phyloP scores from a whole-genome alignment of 306 rosid genomes.

The Sphenostylis stenocarpa region DNA sequence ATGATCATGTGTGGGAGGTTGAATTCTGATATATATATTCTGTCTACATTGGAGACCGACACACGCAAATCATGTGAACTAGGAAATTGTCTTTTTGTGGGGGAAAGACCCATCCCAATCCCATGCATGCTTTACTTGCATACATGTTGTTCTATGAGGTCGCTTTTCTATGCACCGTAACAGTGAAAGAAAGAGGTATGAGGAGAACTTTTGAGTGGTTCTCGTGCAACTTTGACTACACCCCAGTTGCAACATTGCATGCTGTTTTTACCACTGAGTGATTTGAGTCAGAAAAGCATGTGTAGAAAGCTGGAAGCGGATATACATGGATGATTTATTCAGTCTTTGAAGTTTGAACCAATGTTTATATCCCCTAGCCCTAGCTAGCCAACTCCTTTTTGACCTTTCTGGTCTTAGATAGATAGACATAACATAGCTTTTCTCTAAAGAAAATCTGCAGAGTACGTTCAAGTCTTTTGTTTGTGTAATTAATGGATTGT shows the following conservation, averaged over 20 bases:
- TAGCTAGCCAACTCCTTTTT: background rate
- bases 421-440: background rate
- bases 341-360: slow-evolving; percentile 15
- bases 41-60: slow-evolving; percentile 37
- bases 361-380: background rate
- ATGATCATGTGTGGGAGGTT: background rate
- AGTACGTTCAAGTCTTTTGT: background rate
- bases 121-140: slow-evolving; percentile 30
- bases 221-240: slow-evolving; percentile 42
- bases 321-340: slow-evolving; percentile 1
- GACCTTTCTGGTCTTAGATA: background rate
- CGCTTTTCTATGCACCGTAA: slow-evolving; percentile 21
- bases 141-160: background rate
- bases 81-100: slow-evolving; percentile 11
- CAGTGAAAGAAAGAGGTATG: background rate
- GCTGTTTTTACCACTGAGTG: background rate
- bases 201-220: slow-evolving; percentile 5
- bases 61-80: slow-evolving; percentile 52
- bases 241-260: background rate
- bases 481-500: background rate
- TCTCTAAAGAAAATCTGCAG: slow-evolving; percentile 1
- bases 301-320: slow-evolving; percentile 2
- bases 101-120: slow-evolving; percentile 26
- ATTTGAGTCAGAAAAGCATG: slow-evolving; percentile 12
- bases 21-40: background rate